These are phyloP conservation scores for Boletus sp. DNA, from an alignment of 1,284 basidiomycete species.

Conservation along the genomic window DNA sequence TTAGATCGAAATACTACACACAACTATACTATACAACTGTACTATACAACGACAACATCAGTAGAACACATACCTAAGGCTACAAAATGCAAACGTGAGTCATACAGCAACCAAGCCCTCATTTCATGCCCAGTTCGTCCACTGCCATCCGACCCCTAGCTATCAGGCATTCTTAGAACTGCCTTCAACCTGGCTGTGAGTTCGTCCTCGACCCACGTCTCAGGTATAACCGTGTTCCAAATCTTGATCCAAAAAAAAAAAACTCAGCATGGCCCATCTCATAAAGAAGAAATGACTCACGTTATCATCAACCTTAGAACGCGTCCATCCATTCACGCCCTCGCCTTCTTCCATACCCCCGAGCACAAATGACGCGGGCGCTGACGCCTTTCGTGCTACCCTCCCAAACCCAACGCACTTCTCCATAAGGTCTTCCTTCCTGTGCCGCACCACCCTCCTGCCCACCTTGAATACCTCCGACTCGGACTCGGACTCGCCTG, in stretches of 20 bases:
- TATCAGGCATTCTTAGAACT: slow-evolving; percentile 4
- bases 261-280: neutral
- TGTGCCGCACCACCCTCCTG: neutral
- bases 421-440: slow-evolving; percentile 2
- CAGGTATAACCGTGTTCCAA: neutral
- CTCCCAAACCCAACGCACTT: slow-evolving; percentile 13
- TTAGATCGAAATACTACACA: too few species aligned
- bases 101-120: neutral
- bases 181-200: slow-evolving; percentile 7
- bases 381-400: slow-evolving; percentile 6
- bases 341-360: neutral
- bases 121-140: neutral
- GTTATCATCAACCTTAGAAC: neutral
- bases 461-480: slow-evolving; percentile 4
- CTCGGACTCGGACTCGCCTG: slow-evolving; percentile 13
- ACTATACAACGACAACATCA: too few species aligned
- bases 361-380: slow-evolving; percentile 1
- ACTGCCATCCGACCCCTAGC: neutral
- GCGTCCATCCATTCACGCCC: neutral
- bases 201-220: slow-evolving; percentile 19
- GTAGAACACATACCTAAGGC: neutral
- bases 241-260: slow-evolving; percentile 2
- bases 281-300: slow-evolving; percentile 11
- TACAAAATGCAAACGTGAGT: neutral
- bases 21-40: too few species aligned